Base-by-base conservation (phyloP, 345 rosid genomes). In the Trapa incisa region DNA sequence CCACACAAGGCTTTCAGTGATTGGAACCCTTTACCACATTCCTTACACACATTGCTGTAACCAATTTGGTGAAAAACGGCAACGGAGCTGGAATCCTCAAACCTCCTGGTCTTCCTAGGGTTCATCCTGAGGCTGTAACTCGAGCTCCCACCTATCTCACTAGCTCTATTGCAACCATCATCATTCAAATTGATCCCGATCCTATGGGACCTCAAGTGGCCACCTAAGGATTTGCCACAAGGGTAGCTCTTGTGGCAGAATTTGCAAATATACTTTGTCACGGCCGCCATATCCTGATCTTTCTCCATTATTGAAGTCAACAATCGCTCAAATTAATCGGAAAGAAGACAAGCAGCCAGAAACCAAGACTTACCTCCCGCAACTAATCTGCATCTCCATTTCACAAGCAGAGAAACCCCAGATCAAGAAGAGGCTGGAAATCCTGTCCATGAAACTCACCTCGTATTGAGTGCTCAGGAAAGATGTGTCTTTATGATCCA, bases 151-250 rank as follows among this genome's bases (percentile, higher is more conserved):
- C 70, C 70, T 2, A 57, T 35, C 57, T 35, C 62, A 16, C 45
- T 37, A 67, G 42, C 54, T 47, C 61, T 38, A 37, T 69, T 65
- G 14, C 77, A 75, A 67, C 74, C 73, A 17, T 67, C 67, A 38
- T 76, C 82, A 65, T 68, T 71, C 53, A 78, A 65, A 72, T 76
- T 74, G 67, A 75, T 70, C 75, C 71, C 70, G 61, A 73, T 69
- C 80, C 80, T 72, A 56, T 84, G 92, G 72, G 89, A 87, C 82
- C 89, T 83, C 87, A 85, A 80, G 77, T 84, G 92, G 67, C 92
- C 92, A 33, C 92, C 92, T 75, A 87, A 71, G 45, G 89, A 85
- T 80, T 87, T 87, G 14, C 92, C 89, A 73, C 87, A 74, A 9
- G 76, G 71, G 71, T 82, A 84, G 66, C 83, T 81, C 77, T 85